Evolutionary conservation across 306 rosid genomes (phyloP).

Genomic region (Elaeagnus macrophylla): DNA sequence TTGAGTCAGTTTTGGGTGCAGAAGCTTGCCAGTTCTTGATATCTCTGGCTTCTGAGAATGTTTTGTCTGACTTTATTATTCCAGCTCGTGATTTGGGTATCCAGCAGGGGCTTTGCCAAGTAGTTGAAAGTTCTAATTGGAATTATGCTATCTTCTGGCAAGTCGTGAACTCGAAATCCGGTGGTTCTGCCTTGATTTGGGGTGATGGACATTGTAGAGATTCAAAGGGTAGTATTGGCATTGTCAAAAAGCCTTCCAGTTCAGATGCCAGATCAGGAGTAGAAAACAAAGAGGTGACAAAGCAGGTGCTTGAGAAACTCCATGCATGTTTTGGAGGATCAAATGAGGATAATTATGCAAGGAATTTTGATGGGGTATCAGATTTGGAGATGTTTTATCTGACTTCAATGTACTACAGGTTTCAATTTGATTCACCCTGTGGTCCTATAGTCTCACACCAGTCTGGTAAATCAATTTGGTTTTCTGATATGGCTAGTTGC

Average conservation of each 20-base stretch:
- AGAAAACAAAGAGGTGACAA: constrained; percentile 41
- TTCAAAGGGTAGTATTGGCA: constrained; percentile 24
- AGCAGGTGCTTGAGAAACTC: constrained; percentile 62
- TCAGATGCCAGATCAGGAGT: constrained; percentile 22
- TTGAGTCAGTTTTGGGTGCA: constrained; percentile 71
- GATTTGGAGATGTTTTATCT: constrained; percentile 71
- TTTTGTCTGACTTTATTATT: constrained; percentile 32
- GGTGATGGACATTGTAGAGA: constrained; percentile 68
- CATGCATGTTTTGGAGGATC: constrained; percentile 42
- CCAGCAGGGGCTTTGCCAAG: constrained; percentile 47
- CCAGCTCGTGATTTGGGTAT: constrained; percentile 35
- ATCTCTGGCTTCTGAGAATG: constrained; percentile 48
- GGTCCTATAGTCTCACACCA: constrained; percentile 56
- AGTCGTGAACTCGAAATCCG: constrained; percentile 61
- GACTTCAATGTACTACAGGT: constrained; percentile 47
- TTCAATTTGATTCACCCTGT: constrained; percentile 43
- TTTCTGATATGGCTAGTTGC: constrained; percentile 37
- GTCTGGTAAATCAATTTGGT: constrained; percentile 60
- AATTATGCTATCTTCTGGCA: constrained; percentile 78
- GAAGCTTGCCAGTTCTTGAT: constrained; percentile 68
- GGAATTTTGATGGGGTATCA: constrained; percentile 38
- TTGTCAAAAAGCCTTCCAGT: constrained; percentile 14
- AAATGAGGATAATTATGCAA: constrained; percentile 32
- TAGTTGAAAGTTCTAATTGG: constrained; percentile 67
- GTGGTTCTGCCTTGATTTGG: constrained; percentile 61